Conservation (phyloP, 2,329 filamentous ascomycete species). For the Verticillium tricorpus region DNA sequence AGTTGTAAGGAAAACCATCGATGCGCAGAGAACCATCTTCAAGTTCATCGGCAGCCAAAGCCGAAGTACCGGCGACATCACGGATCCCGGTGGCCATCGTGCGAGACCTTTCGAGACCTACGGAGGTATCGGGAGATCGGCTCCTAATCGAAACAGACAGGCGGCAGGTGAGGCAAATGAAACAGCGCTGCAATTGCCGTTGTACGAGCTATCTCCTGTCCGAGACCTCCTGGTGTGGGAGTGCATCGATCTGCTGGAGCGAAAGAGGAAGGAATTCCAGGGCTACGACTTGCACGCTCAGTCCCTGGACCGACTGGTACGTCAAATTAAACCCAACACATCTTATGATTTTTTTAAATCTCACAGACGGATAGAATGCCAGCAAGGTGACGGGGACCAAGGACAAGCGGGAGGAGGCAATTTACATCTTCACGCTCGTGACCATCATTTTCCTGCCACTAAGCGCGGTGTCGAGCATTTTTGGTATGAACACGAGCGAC, state of each 20-base stretch:
- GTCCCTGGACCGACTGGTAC: slow-evolving; percentile 21
- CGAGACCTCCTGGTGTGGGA: slow-evolving; percentile 31
- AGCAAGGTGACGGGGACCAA: slow-evolving; percentile 35
- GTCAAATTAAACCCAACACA: not conserved
- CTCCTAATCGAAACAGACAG: not conserved
- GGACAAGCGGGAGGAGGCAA: slow-evolving; percentile 41
- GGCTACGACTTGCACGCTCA: slow-evolving; percentile 20
- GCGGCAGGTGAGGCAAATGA: not conserved
- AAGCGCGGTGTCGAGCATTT: slow-evolving; percentile 40
- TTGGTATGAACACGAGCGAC: slow-evolving; percentile 50
- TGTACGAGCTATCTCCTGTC: not conserved
- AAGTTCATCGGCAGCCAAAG: slow-evolving; percentile 1
- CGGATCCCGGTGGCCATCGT: not conserved
- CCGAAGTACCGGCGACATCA: not conserved
- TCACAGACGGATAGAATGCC: slow-evolving; percentile 15
- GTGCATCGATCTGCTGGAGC: slow-evolving; percentile 30
- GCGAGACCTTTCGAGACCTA: not conserved
- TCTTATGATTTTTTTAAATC: not conserved
- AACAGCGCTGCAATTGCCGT: not conserved
- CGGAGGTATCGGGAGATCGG: not conserved
- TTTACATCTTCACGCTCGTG: slow-evolving; percentile 45
- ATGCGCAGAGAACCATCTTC: slow-evolving; percentile 26
- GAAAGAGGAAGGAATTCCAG: slow-evolving; percentile 24
- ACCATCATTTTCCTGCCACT: slow-evolving; percentile 45
- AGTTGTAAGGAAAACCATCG: slow-evolving; percentile 29